Evolutionary conservation across 2,329 filamentous ascomycete genomes (phyloP), one percentile per base, ranked within the genome.

Genomic region (Colletotrichum chrysophilum): DNA sequence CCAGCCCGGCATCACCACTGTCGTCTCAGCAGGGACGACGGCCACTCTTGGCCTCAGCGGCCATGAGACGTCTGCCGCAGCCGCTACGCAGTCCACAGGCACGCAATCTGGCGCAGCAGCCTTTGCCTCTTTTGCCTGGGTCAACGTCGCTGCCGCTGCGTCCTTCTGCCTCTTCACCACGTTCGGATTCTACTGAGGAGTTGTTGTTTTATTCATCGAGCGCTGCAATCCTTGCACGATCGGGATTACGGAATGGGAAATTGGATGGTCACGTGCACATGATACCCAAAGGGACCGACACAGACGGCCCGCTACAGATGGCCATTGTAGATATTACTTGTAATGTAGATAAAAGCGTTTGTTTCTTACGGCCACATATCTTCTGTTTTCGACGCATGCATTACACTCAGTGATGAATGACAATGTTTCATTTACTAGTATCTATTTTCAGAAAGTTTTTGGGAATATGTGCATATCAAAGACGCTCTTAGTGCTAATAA

Each of bases 31-130:
- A 8, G 68, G 56, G 2, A 71, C 72, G n/a, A 74, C 79, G 6
- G 64, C 74, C 18, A 36, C 70, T 66, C 79, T 81, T 9, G 86
- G 85, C 4, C 78, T 86, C 24, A 82, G 82, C 71, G 85, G 85
- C 34, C 83, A 86, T 69, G 82, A 85, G 71, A 84, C 85, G 16
- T 18, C 32, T 32, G 79, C 34, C 26, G 78, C 78, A 38, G 76
- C 80, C 26, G 76, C 71, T 32, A 66, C 71, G 21, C 66, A 71
- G 18, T 12, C 74, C 13, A 64, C 61, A 24, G 61, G 61, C 61
- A 28, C 71, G 7, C 30, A 73, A 16, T 70, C 74, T 21, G 70
- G 55, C 10, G 71, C 71, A 36, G 32, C 48, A 60, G 74, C 65
- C 13, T 66, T 62, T n/a, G 43, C 32, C 28, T 66, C 61, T 16